These are phyloP conservation scores for Blumeriella jaapii DNA, from an alignment of 2,329 filamentous ascomycete species.

Conservation along the genomic window DNA sequence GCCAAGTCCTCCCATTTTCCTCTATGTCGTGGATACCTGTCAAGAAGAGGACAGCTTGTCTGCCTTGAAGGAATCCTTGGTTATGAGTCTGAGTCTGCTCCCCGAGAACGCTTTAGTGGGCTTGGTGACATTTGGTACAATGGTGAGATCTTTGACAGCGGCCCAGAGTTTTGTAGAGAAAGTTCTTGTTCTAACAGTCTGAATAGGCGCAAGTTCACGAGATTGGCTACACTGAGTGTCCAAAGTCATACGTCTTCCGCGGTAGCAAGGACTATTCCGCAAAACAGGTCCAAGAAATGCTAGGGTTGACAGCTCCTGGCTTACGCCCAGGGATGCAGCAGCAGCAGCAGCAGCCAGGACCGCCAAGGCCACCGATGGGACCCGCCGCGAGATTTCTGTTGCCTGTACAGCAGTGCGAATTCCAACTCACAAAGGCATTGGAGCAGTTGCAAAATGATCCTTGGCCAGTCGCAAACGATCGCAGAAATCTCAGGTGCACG, in stretches of 20 bases:
- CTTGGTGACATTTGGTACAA: constrained; percentile 81
- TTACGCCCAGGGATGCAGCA: constrained; percentile 59
- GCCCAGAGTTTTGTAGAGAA: no score
- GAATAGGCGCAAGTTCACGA: constrained; percentile 90
- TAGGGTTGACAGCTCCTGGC: constrained; percentile 64
- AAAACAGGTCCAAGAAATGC: constrained; percentile 99
- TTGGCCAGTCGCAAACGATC: constrained; percentile 92
- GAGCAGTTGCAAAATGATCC: constrained; percentile 95
- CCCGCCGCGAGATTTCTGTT: constrained; percentile 84
- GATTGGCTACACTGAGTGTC: constrained; percentile 94
- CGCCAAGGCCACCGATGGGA: constrained; percentile 62
- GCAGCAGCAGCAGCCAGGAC: constrained; percentile 61
- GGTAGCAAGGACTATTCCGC: constrained; percentile 97
- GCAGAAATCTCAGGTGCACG: constrained; percentile 80
- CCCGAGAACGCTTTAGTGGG: constrained; percentile 75
- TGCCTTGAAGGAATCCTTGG: constrained; percentile 73
- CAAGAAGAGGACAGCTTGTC: constrained; percentile 79
- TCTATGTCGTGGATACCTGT: constrained; percentile 81
- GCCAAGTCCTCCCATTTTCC: constrained; percentile 75
- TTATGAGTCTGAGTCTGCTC: constrained; percentile 74
- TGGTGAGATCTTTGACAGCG: constrained; percentile 49
- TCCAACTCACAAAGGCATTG: constrained; percentile 90
- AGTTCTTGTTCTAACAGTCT: no score
- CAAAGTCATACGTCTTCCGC: constrained; percentile 96
- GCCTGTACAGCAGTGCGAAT: constrained; percentile 90